A percentile compares a stretch with the other conserved stretches of the same genome.
These are phyloP conservation scores for Tulasnella sp. DNA, from an alignment of 768 basidiomycete species.

Conservation along the genomic window DNA sequence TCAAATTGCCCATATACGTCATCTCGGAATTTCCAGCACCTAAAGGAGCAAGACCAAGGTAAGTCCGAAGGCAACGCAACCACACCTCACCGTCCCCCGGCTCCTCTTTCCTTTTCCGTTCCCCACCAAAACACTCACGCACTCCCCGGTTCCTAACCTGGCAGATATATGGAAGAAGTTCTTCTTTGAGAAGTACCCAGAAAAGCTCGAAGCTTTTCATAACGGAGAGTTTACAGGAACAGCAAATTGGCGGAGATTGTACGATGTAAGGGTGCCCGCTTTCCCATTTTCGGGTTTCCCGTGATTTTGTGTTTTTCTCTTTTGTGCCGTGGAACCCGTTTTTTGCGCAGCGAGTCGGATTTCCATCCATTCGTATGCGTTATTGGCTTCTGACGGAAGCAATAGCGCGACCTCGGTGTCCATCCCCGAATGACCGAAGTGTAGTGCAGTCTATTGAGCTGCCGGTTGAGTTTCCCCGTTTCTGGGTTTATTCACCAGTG, in stretches of 20 bases:
- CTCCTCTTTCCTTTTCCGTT: neutral
- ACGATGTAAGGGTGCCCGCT: neutral
- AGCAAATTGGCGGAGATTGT: conserved; percentile 61
- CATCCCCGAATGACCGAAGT: conserved; percentile 4
- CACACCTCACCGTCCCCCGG: neutral
- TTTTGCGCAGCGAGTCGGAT: neutral
- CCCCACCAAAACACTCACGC: neutral
- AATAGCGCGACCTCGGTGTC: neutral
- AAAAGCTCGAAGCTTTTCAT: conserved; percentile 49
- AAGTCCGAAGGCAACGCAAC: neutral
- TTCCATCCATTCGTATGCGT: neutral
- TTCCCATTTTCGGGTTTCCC: neutral
- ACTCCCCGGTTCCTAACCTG: conserved; percentile 38
- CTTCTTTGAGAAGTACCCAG: conserved; percentile 58
- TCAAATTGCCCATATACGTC: neutral
- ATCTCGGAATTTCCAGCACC: conserved; percentile 9
- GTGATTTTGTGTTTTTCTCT: neutral
- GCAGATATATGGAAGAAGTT: conserved; percentile 38
- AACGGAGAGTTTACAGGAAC: conserved; percentile 41
- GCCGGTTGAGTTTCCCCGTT: neutral
- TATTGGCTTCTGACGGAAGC: neutral
- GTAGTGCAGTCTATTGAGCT: neutral
- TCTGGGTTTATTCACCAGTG: neutral
- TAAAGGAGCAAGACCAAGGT: conserved; percentile 26
- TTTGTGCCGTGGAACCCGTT: neutral